These are phyloP conservation scores for Phytophthora vignae DNA, from an alignment of 352 stramenopile species.

Conservation along the genomic window DNA sequence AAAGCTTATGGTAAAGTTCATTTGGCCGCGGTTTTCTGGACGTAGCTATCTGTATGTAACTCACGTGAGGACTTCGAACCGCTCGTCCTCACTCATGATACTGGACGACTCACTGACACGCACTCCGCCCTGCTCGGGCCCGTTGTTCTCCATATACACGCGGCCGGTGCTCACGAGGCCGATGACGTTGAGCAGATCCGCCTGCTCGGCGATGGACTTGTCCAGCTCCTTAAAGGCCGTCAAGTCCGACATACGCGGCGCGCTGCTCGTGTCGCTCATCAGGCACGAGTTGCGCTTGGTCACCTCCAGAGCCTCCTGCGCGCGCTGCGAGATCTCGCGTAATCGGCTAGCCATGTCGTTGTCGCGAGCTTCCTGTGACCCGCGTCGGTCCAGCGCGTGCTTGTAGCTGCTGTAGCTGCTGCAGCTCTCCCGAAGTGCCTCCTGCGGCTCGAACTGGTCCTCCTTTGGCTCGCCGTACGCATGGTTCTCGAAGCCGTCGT, in stretches of 20 bases:
- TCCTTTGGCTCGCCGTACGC: conserved; percentile 50
- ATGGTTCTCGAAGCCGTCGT: conserved; percentile 66
- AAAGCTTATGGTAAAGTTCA: conserved; percentile 5
- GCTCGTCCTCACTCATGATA: conserved; percentile 56
- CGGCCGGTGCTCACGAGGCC: conserved; percentile 77
- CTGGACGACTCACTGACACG: conserved; percentile 69
- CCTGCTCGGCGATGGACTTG: conserved; percentile 78
- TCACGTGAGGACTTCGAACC: conserved; percentile 72
- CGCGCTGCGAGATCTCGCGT: conserved; percentile 69
- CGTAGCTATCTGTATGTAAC: neutral
- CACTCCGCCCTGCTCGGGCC: conserved; percentile 60
- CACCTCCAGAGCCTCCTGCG: conserved; percentile 69
- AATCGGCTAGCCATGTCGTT: conserved; percentile 64
- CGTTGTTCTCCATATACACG: conserved; percentile 76
- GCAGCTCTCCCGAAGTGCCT: conserved; percentile 27
- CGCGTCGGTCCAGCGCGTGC: conserved; percentile 38
- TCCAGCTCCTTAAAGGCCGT: conserved; percentile 72
- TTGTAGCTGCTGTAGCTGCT: conserved; percentile 42
- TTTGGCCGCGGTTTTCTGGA: neutral
- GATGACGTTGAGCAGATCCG: conserved; percentile 79
- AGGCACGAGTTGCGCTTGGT: conserved; percentile 78
- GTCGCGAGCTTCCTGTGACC: conserved; percentile 52
- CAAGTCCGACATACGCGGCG: conserved; percentile 68
- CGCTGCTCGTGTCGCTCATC: conserved; percentile 82
- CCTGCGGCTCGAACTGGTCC: conserved; percentile 42